Percentiles rank a stretch among this genome's conserved stretches.
phyloP scores from a whole-genome alignment of 768 basidiomycete species.

The Cystobasidium onofrii region DNA sequence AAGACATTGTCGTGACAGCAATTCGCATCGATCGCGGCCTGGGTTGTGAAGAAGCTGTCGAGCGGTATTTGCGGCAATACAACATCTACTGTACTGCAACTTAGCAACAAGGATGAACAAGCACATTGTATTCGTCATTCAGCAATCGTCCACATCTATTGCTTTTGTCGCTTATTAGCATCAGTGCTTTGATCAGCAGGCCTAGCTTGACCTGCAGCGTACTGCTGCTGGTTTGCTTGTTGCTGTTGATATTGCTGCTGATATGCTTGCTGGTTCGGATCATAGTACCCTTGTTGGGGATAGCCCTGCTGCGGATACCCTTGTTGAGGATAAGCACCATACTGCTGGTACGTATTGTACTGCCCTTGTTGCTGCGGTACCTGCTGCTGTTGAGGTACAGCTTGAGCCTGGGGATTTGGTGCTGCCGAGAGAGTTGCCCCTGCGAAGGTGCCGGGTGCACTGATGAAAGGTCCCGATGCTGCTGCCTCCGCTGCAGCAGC shows the following conservation, averaged over 20 bases:
- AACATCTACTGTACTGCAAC: neutral
- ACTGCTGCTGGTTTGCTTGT: slow-evolving; percentile 5
- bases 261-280: slow-evolving; percentile 10
- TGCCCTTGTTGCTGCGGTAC: slow-evolving; percentile 41
- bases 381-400: slow-evolving; percentile 46
- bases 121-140: too few relatives aligned
- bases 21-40: too few relatives aligned
- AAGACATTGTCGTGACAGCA: neutral
- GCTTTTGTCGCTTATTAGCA: slow-evolving; percentile 24
- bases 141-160: slow-evolving; percentile 8
- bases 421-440: slow-evolving; percentile 84
- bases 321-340: neutral
- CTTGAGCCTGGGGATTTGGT: slow-evolving; percentile 60
- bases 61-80: neutral
- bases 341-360: neutral
- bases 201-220: slow-evolving; percentile 17
- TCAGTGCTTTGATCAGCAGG: slow-evolving; percentile 25
- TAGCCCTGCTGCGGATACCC: slow-evolving; percentile 9
- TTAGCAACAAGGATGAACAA: too few relatives aligned
- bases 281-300: slow-evolving; percentile 16
- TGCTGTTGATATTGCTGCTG: slow-evolving; percentile 9
- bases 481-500: slow-evolving; percentile 51
- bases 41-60: too few relatives aligned
- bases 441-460: slow-evolving; percentile 58
- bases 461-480: slow-evolving; percentile 52